Conservation (phyloP, 768 basidiomycete genomes). For the Termitomyces sp. region DNA sequence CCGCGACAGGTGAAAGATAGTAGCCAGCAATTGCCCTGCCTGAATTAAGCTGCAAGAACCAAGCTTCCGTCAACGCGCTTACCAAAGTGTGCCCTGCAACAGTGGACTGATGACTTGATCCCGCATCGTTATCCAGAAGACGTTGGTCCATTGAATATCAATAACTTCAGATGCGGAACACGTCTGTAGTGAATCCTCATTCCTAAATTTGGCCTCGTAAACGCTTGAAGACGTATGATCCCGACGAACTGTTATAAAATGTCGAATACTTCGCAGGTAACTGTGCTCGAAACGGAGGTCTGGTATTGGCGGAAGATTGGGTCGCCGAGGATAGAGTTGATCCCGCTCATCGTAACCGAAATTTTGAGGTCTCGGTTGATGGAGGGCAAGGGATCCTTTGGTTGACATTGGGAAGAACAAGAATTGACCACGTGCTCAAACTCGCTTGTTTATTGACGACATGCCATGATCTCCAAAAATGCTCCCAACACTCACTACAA, state of each 20-base stretch:
- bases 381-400: slow-evolving; percentile 15
- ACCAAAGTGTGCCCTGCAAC: slow-evolving; percentile 66
- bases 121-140: slow-evolving; percentile 57
- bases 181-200: neutral
- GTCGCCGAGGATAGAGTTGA: slow-evolving; percentile 18
- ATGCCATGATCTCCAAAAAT: too few species aligned
- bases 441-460: too few species aligned
- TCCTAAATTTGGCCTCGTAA: slow-evolving; percentile 12
- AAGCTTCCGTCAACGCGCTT: slow-evolving; percentile 15
- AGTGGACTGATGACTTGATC: slow-evolving; percentile 69
- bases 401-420: slow-evolving; percentile 8
- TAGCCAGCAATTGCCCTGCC: slow-evolving; percentile 40
- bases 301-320: slow-evolving; percentile 52
- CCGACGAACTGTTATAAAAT: slow-evolving; percentile 39
- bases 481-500: too few species aligned
- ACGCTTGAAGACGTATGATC: neutral
- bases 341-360: slow-evolving; percentile 6
- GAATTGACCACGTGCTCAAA: slow-evolving; percentile 1
- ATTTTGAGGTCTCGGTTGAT: slow-evolving; percentile 18
- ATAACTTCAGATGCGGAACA: slow-evolving; percentile 27
- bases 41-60: neutral
- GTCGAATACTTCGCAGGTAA: slow-evolving; percentile 56
- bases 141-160: slow-evolving; percentile 47
- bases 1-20: slow-evolving; percentile 35
- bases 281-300: slow-evolving; percentile 75